Base-by-base conservation (phyloP, 345 rosid species). In the Brassica incana region DNA sequence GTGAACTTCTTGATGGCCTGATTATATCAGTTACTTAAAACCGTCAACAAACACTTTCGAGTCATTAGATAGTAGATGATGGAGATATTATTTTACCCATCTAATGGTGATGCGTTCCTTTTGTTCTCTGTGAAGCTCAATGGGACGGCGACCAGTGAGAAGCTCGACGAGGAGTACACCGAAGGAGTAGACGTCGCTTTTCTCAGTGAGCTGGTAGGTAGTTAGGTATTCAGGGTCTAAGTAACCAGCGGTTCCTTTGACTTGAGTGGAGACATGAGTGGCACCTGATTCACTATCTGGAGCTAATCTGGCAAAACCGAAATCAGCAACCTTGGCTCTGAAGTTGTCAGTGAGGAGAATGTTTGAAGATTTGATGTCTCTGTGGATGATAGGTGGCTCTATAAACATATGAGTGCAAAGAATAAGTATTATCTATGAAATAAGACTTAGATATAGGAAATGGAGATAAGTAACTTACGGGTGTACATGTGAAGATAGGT, bases 401-500 rank as follows among this genome's bases (percentile, higher is more conserved):
- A 45, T 6, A 40, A 43, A 54, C 23, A 78, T 14, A 50, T 11
- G 43, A 32, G 48, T 18, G 61, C 2, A 56, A 75, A 25, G 11
- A 76, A 56, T 29, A 56, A 56, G 27, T 66, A n/a, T 23, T 1
- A 52, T 36, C 40, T 29, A 5, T 4, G 5, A 36, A 8, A 59
- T 1, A 70, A 36, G 45, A 14, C 5, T 10, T 29, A 29, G 5
- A 29, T 40, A 8, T 65, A 15, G 1, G 27, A 50, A 56, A 54
- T 3, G 12, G 8, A 65, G 35, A 23, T 61, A 20, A 36, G 7
- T 43, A 16, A 61, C 83, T 29, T 40, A 92, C 99, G 96, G 81
- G 99, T 91, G 78, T 95, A 95, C 93, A 87, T 90, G 83, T 95
- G 98, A 79, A 95, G 98, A 83, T 95, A 95, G 76, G 99, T 95